Base-by-base conservation (phyloP, 2,329 filamentous ascomycete genomes). In the Penicillium griseofulvum region DNA sequence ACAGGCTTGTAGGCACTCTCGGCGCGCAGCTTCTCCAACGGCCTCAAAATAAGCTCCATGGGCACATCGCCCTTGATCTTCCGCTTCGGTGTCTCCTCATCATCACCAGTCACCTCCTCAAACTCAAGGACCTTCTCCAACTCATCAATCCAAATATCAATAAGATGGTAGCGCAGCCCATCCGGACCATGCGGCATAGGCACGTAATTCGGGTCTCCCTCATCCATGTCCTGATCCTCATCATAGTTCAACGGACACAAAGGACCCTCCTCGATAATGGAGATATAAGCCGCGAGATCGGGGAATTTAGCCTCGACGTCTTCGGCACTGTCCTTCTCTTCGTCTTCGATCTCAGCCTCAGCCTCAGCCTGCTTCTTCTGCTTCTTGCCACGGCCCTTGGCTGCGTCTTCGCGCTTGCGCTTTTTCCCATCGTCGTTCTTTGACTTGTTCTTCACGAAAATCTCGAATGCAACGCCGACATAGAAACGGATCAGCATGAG, bases 91-190 rank as follows among this genome's bases (percentile, higher is more conserved):
- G 48, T 31, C 16, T 60, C 58, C 17, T 56, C 66, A 4, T 67
- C 59, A 46, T 67, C 59, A 48, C 73, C 68, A 11, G 65, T 67
- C 6, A 67, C 66, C 11, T 76, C 74, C 10, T 74, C 75, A 34
- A 75, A 74, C 12, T 83, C 78, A 50, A 86, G 83, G 33, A 85
- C 83, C 68, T 86, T 87, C 73, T 92, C 89, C 65, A 92, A 74
- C 80, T 97, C 92, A 72, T 97, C 94, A 9, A 96, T 83, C 85
- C 89, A 97, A 51, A 97, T 83, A 76, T 99, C 94, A 60, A 96
- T 74, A 14, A 92, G 83, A 74, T 99, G 94, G 72, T 96, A 86
- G 59, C 91, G 79, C 71, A 99, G 71, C 0, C 94, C 94, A 64
- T 94, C 89, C 0, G 93, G 89, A 1, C 95, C 84, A 66, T 84